Evolutionary conservation across 306 rosid genomes (phyloP).

Genomic region (Pueraria montana): DNA sequence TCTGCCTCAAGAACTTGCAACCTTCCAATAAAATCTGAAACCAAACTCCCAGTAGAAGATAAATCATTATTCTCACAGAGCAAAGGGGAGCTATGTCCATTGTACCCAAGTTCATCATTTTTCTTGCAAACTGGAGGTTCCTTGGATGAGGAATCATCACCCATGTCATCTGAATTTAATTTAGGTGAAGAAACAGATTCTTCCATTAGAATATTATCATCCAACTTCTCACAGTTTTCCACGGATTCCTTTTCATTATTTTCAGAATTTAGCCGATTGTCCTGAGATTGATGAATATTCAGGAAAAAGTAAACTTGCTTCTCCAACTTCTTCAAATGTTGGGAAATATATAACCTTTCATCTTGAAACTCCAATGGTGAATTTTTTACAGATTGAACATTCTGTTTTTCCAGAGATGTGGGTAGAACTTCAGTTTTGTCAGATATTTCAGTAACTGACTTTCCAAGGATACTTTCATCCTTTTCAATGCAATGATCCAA

Average conservation of each 20-base stretch:
- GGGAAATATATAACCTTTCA: slow-evolving; percentile 66
- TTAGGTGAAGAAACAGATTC: slow-evolving; percentile 51
- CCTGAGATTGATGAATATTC: slow-evolving; percentile 43
- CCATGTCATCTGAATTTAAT: slow-evolving; percentile 26
- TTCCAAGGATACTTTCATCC: slow-evolving; percentile 46
- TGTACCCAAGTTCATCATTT: slow-evolving; percentile 44
- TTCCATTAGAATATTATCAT: slow-evolving; percentile 40
- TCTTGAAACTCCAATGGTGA: slow-evolving; percentile 61
- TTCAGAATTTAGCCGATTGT: slow-evolving; percentile 49
- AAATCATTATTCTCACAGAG: slow-evolving; percentile 46
- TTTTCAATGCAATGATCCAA: slow-evolving; percentile 61
- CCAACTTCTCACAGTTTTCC: slow-evolving; percentile 45
- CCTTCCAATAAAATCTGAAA: slow-evolving; percentile 63
- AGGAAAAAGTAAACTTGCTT: slow-evolving; percentile 64
- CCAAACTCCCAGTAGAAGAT: slow-evolving; percentile 51
- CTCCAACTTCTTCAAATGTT: slow-evolving; percentile 77
- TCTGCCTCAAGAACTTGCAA: slow-evolving; percentile 77
- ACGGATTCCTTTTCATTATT: slow-evolving; percentile 45
- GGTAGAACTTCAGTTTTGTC: slow-evolving; percentile 49
- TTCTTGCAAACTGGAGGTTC: slow-evolving; percentile 50
- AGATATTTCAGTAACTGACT: slow-evolving; percentile 46
- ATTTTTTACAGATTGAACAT: slow-evolving; percentile 47
- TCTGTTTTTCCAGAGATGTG: slow-evolving; percentile 41
- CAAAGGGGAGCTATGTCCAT: slow-evolving; percentile 43
- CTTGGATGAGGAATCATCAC: slow-evolving; percentile 45